Conservation (phyloP, 2,329 filamentous ascomycete species). For the Diaporthe ampelina region DNA sequence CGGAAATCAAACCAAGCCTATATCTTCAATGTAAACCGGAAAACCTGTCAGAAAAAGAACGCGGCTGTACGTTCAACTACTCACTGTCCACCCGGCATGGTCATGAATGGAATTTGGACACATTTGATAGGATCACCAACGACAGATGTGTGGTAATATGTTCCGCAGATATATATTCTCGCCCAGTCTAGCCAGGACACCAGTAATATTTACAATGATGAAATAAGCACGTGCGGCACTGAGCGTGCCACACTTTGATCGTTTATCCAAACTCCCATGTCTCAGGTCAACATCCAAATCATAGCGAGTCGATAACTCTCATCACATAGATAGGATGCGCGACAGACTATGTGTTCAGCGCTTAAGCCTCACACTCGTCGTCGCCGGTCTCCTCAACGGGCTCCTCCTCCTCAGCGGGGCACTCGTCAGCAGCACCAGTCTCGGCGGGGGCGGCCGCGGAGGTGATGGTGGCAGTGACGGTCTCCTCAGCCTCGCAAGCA, state of each 20-base stretch:
- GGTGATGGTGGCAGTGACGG: slow-evolving; percentile 35
- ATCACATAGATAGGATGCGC: neutral
- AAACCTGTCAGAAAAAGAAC: too few relatives aligned
- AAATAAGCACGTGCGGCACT: slow-evolving; percentile 31
- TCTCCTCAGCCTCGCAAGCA: slow-evolving; percentile 33
- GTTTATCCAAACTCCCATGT: neutral
- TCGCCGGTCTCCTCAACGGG: neutral
- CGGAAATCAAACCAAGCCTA: too few relatives aligned
- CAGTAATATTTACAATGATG: slow-evolving; percentile 37
- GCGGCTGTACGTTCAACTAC: too few relatives aligned
- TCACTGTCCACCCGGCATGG: too few relatives aligned
- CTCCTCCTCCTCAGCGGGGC: neutral
- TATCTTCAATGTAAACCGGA: too few relatives aligned
- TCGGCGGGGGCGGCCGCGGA: neutral
- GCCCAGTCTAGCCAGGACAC: slow-evolving; percentile 32
- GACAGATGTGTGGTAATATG: neutral
- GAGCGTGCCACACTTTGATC: neutral
- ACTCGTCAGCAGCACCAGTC: too few relatives aligned
- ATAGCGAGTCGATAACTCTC: neutral
- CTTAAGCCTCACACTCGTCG: slow-evolving; percentile 36
- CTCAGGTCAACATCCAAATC: neutral
- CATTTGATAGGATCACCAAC: neutral
- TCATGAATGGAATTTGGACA: neutral
- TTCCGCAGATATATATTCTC: slow-evolving; percentile 29
- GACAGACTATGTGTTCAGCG: neutral